Conservation (phyloP, 2,329 filamentous ascomycete species). For the Cercospora sp. region DNA sequence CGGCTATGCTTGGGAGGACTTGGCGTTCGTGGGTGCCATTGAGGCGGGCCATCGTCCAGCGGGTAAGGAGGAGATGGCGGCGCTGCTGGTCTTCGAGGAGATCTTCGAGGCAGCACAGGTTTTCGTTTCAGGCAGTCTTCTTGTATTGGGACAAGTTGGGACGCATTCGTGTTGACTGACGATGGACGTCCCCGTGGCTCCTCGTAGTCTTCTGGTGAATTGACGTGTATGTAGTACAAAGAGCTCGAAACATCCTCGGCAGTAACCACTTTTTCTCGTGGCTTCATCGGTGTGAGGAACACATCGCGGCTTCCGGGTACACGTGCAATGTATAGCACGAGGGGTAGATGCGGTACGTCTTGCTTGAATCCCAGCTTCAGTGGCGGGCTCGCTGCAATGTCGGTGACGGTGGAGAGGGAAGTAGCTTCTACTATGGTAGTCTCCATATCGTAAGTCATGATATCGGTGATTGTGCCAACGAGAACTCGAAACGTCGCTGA, state of each 20-base stretch:
- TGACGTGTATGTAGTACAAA: constrained; percentile 87
- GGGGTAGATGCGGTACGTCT: constrained; percentile 65
- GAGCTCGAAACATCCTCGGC: constrained; percentile 82
- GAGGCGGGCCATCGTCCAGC: constrained; percentile 17
- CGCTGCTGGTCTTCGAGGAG: constrained; percentile 21
- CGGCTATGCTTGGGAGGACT: constrained; percentile 19
- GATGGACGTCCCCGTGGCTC: constrained; percentile 34
- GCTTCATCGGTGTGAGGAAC: constrained; percentile 88
- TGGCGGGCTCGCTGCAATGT: constrained; percentile 81
- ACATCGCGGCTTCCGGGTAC: constrained; percentile 92
- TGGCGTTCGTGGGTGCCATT: neutral
- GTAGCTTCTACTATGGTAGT: constrained; percentile 66
- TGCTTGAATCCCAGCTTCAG: constrained; percentile 77
- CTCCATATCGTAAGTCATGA: constrained; percentile 32
- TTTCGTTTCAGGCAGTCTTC: constrained; percentile 24
- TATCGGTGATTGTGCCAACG: neutral
- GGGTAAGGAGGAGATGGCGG: constrained; percentile 28
- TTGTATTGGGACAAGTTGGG: constrained; percentile 21
- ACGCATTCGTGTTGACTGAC: constrained; percentile 29
- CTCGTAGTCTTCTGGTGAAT: constrained; percentile 58
- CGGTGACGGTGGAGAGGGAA: constrained; percentile 77
- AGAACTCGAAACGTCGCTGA: neutral
- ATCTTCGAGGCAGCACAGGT: constrained; percentile 24
- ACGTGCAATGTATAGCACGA: constrained; percentile 87
- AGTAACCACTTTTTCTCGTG: constrained; percentile 83